Conservation (phyloP, 176 grass and related monocot species). For the Aegilops sharonensis region DNA sequence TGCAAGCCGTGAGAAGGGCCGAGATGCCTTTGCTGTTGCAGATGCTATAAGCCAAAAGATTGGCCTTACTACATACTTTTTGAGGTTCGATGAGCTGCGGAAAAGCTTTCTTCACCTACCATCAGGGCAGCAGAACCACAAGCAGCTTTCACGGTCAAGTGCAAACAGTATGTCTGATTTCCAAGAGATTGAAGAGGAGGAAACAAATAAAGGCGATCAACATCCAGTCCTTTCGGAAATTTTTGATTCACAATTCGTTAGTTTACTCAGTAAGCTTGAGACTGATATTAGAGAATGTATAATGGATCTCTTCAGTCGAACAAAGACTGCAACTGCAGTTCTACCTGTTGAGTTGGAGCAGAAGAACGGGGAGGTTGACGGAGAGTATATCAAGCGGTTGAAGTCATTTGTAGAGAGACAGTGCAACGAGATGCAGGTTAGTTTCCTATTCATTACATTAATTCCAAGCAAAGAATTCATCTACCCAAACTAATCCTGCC, state of each 20-base stretch:
- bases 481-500: slow-evolving; percentile 1
- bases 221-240: slow-evolving; percentile 79
- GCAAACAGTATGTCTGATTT: slow-evolving; percentile 77
- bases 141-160: slow-evolving; percentile 75
- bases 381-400: slow-evolving; percentile 80
- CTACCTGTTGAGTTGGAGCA: slow-evolving; percentile 90
- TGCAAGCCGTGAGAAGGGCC: slow-evolving; percentile 63
- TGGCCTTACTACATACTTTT: slow-evolving; percentile 75
- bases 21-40: slow-evolving; percentile 74
- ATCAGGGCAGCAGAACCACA: slow-evolving; percentile 44
- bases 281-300: slow-evolving; percentile 81
- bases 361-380: slow-evolving; percentile 73
- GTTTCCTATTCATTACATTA: slow-evolving; percentile 13
- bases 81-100: slow-evolving; percentile 79
- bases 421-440: slow-evolving; percentile 97
- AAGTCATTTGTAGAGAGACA: slow-evolving; percentile 93
- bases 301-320: slow-evolving; percentile 73
- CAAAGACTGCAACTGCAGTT: slow-evolving; percentile 71
- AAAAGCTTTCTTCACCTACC: slow-evolving; percentile 55
- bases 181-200: slow-evolving; percentile 71
- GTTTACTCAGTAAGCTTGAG: slow-evolving; percentile 73
- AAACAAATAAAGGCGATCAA: slow-evolving; percentile 53
- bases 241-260: slow-evolving; percentile 72
- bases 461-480: neutral
- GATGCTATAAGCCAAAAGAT: slow-evolving; percentile 93